Base-by-base conservation (phyloP, 108 stramenopile genomes). In the Pseudonitzschia multiseries region DNA sequence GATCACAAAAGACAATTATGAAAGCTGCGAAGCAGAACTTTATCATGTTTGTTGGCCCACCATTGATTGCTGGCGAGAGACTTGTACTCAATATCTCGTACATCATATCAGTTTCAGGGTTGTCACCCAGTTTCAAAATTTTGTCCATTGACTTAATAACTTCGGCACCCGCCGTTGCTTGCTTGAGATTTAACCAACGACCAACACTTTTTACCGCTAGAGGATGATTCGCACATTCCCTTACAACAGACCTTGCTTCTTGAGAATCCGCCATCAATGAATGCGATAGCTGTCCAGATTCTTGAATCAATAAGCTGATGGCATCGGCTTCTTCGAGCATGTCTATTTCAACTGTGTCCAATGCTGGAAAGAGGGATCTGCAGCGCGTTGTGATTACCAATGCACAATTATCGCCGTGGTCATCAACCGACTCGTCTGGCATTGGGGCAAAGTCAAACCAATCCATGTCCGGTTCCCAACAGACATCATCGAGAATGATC, bases 171-270 rank as follows among this genome's bases (percentile, higher is more conserved):
- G 82, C 82, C 13, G 91, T 88, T 22, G 79, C 86, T 60, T 88
- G 85, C 48, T 92, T 92, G 64, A 89, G 63, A 60, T 81, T 81
- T 17, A 88, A 57, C 91, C 91, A 92, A 21, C 91, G 83, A 2
- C 91, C 91, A 21, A 87, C 87, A 69, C 75, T 83, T 40, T 89
- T 92, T 10, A 89, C 87, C n/a, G 87, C 84, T 20, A 92, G 68
- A 4, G 88, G 87, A 57, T 92, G 91, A 73, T 85, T 75, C 29
- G 83, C 83, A 59, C 91, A 89, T 40, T 82, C 82, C 43, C 79
- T 71, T 8, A 92, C 82, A 64, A 92, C 78, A 8, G 74, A 77
- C 17, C 60, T 71, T 24, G 84, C 79, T 53, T 81, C 80, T 43
- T 44, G 28, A 28, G 76, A 83, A 56, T 81, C 86, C 46, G 83